Conservation (phyloP, 2,329 filamentous ascomycete genomes). For the Penicillium palitans region DNA sequence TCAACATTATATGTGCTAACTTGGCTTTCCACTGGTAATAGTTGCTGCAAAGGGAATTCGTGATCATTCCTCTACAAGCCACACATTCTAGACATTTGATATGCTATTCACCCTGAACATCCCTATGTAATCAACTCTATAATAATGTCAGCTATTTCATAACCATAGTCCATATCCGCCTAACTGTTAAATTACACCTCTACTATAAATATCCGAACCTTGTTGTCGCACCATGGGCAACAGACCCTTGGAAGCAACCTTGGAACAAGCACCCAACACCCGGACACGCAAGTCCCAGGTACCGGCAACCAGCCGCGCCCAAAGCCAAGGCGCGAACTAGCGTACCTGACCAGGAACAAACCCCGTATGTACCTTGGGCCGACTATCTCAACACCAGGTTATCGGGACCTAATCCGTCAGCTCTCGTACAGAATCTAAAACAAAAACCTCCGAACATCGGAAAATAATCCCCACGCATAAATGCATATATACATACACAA, state of each 20-base stretch:
- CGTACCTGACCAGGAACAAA: constrained; percentile 1
- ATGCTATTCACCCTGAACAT: not conserved
- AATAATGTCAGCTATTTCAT: not conserved
- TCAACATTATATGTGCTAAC: no score
- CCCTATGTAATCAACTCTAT: not conserved
- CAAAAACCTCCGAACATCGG: constrained; percentile 14
- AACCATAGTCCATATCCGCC: not conserved
- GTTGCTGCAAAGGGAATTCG: not conserved
- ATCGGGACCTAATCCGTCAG: not conserved
- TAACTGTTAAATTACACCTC: not conserved
- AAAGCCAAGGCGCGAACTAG: not conserved
- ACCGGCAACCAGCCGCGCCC: not conserved
- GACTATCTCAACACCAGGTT: not conserved
- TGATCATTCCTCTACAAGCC: not conserved
- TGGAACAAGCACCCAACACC: not conserved
- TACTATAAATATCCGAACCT: not conserved
- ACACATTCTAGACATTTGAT: not conserved
- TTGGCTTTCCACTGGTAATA: not conserved
- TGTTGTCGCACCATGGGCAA: not conserved
- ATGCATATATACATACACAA: not conserved
- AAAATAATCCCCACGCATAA: not conserved
- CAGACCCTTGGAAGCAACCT: constrained; percentile 2
- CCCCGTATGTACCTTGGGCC: not conserved
- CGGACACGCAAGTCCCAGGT: not conserved
- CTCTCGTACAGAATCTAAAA: constrained; percentile 1